These are phyloP conservation scores for Spizellomyces sp. DNA, from an alignment of 192 early-diverging fungal genomes.

Conservation along the genomic window DNA sequence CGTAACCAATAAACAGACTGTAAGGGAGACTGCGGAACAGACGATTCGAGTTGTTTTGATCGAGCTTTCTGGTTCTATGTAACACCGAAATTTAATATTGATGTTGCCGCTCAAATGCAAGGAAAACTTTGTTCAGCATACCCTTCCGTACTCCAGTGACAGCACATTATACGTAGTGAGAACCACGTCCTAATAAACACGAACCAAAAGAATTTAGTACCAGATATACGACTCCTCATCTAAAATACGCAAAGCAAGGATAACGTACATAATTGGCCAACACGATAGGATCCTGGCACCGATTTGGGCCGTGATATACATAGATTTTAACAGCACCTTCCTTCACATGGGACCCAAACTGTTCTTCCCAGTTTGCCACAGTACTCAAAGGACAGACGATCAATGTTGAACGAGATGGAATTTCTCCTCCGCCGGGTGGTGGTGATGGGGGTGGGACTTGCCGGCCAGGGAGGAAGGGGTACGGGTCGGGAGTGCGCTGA, in stretches of 20 bases:
- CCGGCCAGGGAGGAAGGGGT: slow-evolving; percentile 29
- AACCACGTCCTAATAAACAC: slow-evolving; percentile 65
- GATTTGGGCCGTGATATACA: slow-evolving; percentile 65
- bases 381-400: slow-evolving; percentile 74
- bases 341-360: slow-evolving; percentile 55
- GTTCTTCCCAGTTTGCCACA: slow-evolving; percentile 75
- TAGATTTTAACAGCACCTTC: slow-evolving; percentile 45
- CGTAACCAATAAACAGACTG: slow-evolving; percentile 79
- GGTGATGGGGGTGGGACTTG: background rate
- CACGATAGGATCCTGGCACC: slow-evolving; percentile 44
- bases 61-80: slow-evolving; percentile 15
- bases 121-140: background rate
- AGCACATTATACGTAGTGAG: slow-evolving; percentile 74
- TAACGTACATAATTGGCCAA: slow-evolving; percentile 38
- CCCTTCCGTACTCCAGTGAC: slow-evolving; percentile 54
- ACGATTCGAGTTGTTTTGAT: slow-evolving; percentile 2
- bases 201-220: slow-evolving; percentile 38
- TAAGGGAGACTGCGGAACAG: slow-evolving; percentile 39
- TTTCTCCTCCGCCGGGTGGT: slow-evolving; percentile 1
- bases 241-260: too few species aligned
- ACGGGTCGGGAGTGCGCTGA: slow-evolving; percentile 1
- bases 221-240: slow-evolving; percentile 15
- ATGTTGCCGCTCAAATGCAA: too few species aligned
- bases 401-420: slow-evolving; percentile 55
- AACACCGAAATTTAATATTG: slow-evolving; percentile 12